Percentiles rank a stretch among this genome's conserved stretches.
phyloP scores from a whole-genome alignment of 768 basidiomycete genomes.

The Termitomyces eurrhizus region DNA sequence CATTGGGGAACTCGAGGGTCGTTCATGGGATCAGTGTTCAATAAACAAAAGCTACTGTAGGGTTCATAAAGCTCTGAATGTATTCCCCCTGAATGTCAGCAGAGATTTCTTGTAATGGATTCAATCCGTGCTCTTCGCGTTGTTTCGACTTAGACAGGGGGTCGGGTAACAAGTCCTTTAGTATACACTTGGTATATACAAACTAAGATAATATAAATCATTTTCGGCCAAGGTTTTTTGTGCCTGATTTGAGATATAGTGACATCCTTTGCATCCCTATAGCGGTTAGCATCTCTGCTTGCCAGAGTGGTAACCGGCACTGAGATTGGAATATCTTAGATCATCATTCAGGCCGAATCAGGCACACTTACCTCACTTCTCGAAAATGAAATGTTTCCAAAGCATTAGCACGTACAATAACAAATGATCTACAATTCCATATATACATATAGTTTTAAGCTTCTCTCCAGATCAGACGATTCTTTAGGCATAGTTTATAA shows the following conservation, averaged over 20 bases:
- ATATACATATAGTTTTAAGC: neutral
- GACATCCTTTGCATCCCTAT: slow-evolving; percentile 15
- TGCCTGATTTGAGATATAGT: slow-evolving; percentile 16
- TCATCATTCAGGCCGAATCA: slow-evolving; percentile 15
- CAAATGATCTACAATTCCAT: neutral
- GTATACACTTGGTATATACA: slow-evolving; percentile 12
- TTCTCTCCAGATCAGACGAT: neutral
- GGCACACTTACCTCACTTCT: slow-evolving; percentile 7
- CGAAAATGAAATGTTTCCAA: neutral
- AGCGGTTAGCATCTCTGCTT: slow-evolving; percentile 15
- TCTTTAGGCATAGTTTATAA: neutral
- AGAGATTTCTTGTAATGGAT: slow-evolving; percentile 16
- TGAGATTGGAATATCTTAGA: slow-evolving; percentile 15
- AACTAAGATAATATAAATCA: slow-evolving; percentile 20
- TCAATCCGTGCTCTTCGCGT: slow-evolving; percentile 25
- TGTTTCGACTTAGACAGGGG: slow-evolving; percentile 21
- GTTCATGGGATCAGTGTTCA: slow-evolving; percentile 21
- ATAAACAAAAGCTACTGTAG: slow-evolving; percentile 15
- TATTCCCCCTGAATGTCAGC: slow-evolving; percentile 19
- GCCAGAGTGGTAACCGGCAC: slow-evolving; percentile 10
- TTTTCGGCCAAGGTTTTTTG: slow-evolving; percentile 16
- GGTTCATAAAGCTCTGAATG: slow-evolving; percentile 24
- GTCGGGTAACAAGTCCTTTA: slow-evolving; percentile 16
- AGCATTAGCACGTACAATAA: neutral
- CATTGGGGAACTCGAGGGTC: slow-evolving; percentile 30